Base-by-base conservation (phyloP, 345 rosid species). In the Microcos paniculata region DNA sequence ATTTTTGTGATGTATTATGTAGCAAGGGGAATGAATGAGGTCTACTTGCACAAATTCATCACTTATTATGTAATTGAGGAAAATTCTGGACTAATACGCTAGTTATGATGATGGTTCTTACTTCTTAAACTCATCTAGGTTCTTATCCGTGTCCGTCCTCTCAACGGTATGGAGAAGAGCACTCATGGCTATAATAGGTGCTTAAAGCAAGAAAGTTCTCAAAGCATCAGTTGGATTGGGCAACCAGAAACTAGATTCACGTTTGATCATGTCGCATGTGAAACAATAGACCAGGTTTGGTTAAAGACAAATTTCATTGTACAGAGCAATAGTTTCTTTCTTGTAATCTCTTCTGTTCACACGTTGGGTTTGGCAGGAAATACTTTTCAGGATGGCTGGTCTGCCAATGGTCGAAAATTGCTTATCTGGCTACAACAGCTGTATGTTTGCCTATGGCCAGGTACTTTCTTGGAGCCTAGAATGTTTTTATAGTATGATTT, bases 401-500 rank as follows among this genome's bases (percentile, higher is more conserved):
- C 87, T 96, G 70, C 97, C 94, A 55, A 96, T 93, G 97, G 96
- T 93, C 66, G 97, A 96, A 86, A 96, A 93, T 74, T 96, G 99
- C 85, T 80, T 96, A 88, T 93, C 97, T 79, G 99, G 99, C 33
- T 92, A 95, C 80, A 96, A 96, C 55, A 93, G 98, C 78, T 95
- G 99, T 82, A 91, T 96, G 86, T 96, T 96, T 85, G 99, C 98
- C 4, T 96, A 93, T 79, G 99, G 98, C 43, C 99, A 96, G 98
- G 99, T 96, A 92, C 30, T 55, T 77, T 55, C 58, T 58, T 77
- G 57, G 31, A 68, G 15, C 55, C 21, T 7, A 46, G 61, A 28
- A 53, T 72, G 28, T 31, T 23, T 64, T n/a, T n/a, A n/a, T 53
- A 6, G 15, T 16, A 63, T 43, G 1, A n/a, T 69, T 56, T 62